Evolutionary conservation across 768 basidiomycete species (phyloP), one percentile per base, ranked within the genome.

Genomic region (Cystofilobasidium macerans): DNA sequence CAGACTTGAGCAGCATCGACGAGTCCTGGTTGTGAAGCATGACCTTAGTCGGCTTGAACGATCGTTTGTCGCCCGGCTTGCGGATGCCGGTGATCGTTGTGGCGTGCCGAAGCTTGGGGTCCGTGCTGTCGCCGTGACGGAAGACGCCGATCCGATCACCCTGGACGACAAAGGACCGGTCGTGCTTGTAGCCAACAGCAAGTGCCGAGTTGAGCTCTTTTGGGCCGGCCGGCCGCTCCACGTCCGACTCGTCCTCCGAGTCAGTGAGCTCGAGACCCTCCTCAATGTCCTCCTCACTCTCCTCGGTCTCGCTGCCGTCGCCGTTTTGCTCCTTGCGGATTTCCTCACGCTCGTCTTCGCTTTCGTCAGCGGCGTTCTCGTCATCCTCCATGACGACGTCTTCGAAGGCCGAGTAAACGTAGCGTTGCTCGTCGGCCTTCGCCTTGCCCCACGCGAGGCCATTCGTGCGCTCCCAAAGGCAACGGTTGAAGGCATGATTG

Each of bases 21-120:
- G 84, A 82, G 76, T 99, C 95, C 84, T 92, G 89, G 70, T 94
- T 88, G 74, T 97, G 93, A 38, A 97, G 78, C 93, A 97, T 94
- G 71, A 94, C 84, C 79, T 94, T 86, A 70, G 82, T 83, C 0
- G 95, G 95, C 61, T 83, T 84, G 76, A 99, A 95, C 30, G 80
- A 80, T 73, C n/a, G 6, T 30, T 86, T 76, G 62, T 3, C 90
- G 69, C 89, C 85, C 33, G 85, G 80, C 13, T 87, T 87, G 8
- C 84, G 78, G 42, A 98, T 78, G 69, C 88, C 86, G 76, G 85
- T 85, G 73, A 98, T 94, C 18, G 88, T 88, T 3, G 87, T 89
- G 67, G 84, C 82, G 75, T 90, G 94, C 74, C 88, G 87, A 73
- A 95, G 83, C 69, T 85, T 80, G 69, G 83, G 80, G 43, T 67